Conservation (phyloP, 2,329 filamentous ascomycete genomes). For the Fusarium abutilonis region DNA sequence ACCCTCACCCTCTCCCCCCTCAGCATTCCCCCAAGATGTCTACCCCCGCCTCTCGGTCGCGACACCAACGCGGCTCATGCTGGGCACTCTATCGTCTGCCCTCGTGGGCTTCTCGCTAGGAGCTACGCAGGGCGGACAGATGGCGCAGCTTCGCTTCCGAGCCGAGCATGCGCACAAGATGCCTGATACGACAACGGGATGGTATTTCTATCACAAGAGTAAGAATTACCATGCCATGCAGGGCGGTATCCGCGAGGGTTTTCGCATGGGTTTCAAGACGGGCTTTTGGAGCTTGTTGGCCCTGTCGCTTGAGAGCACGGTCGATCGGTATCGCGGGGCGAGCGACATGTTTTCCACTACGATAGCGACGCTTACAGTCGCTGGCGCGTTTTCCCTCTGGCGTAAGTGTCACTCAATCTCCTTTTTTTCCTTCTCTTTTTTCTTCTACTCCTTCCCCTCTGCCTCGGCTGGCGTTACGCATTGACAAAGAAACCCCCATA, state of each 20-base stretch:
- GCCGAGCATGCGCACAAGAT: slow-evolving; percentile 97
- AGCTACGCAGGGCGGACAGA: slow-evolving; percentile 75
- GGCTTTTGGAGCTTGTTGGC: slow-evolving; percentile 79
- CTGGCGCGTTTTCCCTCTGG: slow-evolving; percentile 86
- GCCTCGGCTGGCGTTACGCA: slow-evolving; percentile 17
- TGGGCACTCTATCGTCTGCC: slow-evolving; percentile 71
- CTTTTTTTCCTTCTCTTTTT: neutral
- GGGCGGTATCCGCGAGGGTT: slow-evolving; percentile 80
- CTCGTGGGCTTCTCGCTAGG: slow-evolving; percentile 76
- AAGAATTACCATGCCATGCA: slow-evolving; percentile 92
- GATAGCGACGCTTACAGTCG: slow-evolving; percentile 83
- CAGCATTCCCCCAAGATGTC: slow-evolving; percentile 44
- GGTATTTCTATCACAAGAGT: slow-evolving; percentile 99
- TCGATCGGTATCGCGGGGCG: slow-evolving; percentile 75
- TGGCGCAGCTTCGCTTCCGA: slow-evolving; percentile 83
- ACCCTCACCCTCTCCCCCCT: slow-evolving; percentile 4
- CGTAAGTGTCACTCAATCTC: slow-evolving; percentile 63
- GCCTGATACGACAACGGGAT: slow-evolving; percentile 82
- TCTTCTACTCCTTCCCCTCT: too few relatives aligned
- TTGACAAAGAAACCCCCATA: slow-evolving; percentile 34
- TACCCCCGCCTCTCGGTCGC: slow-evolving; percentile 68
- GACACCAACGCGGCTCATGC: slow-evolving; percentile 70
- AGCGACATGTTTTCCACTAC: slow-evolving; percentile 84
- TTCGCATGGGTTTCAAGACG: slow-evolving; percentile 76
- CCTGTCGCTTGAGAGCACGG: slow-evolving; percentile 83